phyloP scores from a whole-genome alignment of 331 rosid species.

The Quercus lobata region DNA sequence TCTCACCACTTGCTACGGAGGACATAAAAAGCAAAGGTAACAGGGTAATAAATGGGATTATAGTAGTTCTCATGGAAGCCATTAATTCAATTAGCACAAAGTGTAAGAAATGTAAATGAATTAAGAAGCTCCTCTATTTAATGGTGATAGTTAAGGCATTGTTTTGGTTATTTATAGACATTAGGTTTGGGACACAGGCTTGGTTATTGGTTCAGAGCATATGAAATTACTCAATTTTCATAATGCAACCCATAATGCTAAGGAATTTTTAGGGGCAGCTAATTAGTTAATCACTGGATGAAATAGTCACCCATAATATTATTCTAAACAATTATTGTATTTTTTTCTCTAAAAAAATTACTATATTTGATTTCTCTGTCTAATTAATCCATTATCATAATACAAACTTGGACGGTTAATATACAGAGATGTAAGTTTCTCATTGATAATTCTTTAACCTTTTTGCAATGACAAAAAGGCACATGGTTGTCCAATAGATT shows the following conservation, averaged over 20 bases:
- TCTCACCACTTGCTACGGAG: neutral
- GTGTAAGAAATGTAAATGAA: no score
- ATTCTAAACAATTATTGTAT: no score
- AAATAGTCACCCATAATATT: neutral
- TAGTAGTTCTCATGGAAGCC: neutral
- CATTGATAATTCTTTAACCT: neutral
- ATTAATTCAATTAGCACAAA: neutral
- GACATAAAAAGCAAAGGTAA: neutral
- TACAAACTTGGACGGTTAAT: neutral
- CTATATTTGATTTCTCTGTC: neutral
- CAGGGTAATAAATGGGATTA: neutral
- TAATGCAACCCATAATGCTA: neutral
- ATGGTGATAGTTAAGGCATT: neutral
- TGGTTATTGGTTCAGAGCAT: neutral
- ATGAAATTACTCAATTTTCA: neutral
- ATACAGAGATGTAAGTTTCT: no score
- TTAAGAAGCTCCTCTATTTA: neutral
- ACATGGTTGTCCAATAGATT: no score
- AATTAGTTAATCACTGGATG: no score
- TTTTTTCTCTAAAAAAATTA: no score
- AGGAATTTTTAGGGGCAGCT: neutral
- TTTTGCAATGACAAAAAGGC: neutral
- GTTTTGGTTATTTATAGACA: neutral
- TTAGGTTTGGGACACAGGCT: neutral
- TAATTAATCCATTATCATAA: no score